These are phyloP conservation scores for Paecilomyces sp. DNA, from an alignment of 2,329 filamentous ascomycete genomes.

Conservation along the genomic window DNA sequence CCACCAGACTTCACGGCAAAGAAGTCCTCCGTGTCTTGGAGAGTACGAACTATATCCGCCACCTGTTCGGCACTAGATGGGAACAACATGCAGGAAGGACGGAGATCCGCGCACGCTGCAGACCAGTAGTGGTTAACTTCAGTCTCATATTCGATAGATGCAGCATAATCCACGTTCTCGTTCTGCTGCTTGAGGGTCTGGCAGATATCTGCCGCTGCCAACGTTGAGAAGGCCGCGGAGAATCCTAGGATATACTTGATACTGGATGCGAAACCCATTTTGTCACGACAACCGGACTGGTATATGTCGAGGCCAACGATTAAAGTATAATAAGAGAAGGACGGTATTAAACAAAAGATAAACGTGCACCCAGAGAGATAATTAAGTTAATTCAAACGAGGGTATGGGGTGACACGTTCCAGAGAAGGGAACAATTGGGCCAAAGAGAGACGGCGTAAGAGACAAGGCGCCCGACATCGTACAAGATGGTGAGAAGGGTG, in stretches of 20 bases:
- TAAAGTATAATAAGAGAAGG: not conserved
- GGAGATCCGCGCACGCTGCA: conserved; percentile 33
- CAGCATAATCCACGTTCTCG: conserved; percentile 25
- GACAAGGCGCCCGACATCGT: not conserved
- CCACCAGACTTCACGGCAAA: conserved; percentile 51
- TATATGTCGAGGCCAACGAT: conserved; percentile 46
- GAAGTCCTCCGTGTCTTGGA: conserved; percentile 41
- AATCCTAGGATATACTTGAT: not conserved
- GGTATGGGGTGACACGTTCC: not conserved
- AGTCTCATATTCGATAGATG: conserved; percentile 25
- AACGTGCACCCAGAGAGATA: not conserved
- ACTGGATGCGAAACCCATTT: not conserved
- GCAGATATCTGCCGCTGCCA: conserved; percentile 29
- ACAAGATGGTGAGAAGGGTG: not conserved
- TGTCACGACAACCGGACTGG: not conserved
- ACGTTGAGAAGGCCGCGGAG: conserved; percentile 12
- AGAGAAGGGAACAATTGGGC: not conserved
- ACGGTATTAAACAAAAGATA: not conserved
- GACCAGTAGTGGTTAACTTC: conserved; percentile 44
- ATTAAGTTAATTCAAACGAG: not conserved
- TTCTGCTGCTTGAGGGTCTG: conserved; percentile 25
- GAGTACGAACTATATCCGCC: conserved; percentile 44
- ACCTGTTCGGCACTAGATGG: conserved; percentile 47
- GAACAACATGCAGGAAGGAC: conserved; percentile 41
- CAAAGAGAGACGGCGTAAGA: not conserved